phyloP scores from a whole-genome alignment of 768 basidiomycete genomes.

The Boletellus emodensis region DNA sequence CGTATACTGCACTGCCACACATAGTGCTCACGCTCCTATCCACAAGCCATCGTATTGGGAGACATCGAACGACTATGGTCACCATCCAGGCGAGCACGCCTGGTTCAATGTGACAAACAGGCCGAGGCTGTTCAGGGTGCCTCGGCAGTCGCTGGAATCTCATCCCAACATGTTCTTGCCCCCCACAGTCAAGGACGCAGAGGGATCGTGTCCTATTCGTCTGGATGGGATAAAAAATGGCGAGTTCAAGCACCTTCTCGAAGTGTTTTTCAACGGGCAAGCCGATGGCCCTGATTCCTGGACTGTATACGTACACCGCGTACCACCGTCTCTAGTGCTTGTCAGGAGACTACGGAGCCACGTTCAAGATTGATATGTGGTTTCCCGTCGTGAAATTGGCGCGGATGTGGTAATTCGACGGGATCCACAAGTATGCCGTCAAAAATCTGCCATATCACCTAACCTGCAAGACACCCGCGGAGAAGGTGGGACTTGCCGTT shows the following conservation, averaged over 20 bases:
- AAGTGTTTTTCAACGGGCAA: conserved; percentile 19
- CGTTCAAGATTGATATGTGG: conserved; percentile 30
- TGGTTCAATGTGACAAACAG: conserved; percentile 8
- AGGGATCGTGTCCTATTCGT: conserved; percentile 23
- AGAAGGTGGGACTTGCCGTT: conserved; percentile 30
- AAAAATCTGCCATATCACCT: conserved; percentile 21
- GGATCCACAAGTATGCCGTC: conserved; percentile 30
- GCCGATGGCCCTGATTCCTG: not conserved
- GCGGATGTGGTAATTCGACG: conserved; percentile 35
- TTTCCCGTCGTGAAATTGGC: conserved; percentile 37
- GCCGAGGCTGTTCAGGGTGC: conserved; percentile 31
- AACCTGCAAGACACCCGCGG: conserved; percentile 9
- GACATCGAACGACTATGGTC: conserved; percentile 8
- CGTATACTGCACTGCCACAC: conserved; percentile 16
- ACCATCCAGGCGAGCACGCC: conserved; percentile 8
- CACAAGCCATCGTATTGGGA: too few relatives aligned
- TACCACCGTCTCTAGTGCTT: not conserved
- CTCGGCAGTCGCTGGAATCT: conserved; percentile 20
- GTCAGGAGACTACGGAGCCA: not conserved
- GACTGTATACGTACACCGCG: not conserved
- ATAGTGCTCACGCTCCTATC: too few relatives aligned
- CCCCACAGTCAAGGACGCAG: conserved; percentile 9
- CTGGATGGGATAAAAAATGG: conserved; percentile 19
- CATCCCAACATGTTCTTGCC: conserved; percentile 24
- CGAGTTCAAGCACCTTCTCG: conserved; percentile 26